phyloP scores from a whole-genome alignment of 345 rosid species.

The Raphanus raphanistrum region DNA sequence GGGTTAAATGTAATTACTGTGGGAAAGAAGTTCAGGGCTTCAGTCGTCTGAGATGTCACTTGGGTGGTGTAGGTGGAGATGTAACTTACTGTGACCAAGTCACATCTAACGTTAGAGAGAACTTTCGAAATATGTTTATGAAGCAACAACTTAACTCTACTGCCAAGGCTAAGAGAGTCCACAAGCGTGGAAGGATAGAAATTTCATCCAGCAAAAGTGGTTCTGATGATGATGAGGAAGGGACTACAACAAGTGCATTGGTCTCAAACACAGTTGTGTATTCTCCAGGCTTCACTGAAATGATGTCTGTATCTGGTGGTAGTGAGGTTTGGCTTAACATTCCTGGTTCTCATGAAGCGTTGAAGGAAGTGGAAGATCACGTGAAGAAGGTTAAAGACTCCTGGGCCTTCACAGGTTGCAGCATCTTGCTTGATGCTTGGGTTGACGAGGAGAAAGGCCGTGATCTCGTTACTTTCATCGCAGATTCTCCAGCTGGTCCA shows the following conservation, averaged over 20 bases:
- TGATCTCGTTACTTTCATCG: conserved; percentile 52
- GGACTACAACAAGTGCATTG: conserved; percentile 24
- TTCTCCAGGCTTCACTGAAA: conserved; percentile 44
- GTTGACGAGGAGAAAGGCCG: conserved; percentile 45
- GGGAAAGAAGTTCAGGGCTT: neutral
- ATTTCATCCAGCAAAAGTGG: neutral
- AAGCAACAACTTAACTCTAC: neutral
- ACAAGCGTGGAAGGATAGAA: neutral
- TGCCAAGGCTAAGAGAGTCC: neutral
- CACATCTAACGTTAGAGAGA: neutral
- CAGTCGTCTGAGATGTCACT: neutral
- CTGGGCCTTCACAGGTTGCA: conserved; percentile 63
- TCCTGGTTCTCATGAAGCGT: conserved; percentile 35
- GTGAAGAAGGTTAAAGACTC: conserved; percentile 47
- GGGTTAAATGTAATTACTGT: conserved; percentile 34
- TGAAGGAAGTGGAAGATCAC: conserved; percentile 40
- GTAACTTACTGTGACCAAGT: neutral
- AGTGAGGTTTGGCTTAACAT: neutral
- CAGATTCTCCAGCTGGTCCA: conserved; percentile 54
- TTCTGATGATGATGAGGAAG: neutral
- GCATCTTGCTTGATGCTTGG: conserved; percentile 72
- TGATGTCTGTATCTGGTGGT: conserved; percentile 32
- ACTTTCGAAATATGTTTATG: neutral
- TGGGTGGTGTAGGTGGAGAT: neutral
- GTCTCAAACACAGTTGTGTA: conserved; percentile 32